Evolutionary conservation across 2,329 filamentous ascomycete genomes (phyloP), one percentile per base, ranked within the genome.

Genomic region (Apiospora rasikravindrae): DNA sequence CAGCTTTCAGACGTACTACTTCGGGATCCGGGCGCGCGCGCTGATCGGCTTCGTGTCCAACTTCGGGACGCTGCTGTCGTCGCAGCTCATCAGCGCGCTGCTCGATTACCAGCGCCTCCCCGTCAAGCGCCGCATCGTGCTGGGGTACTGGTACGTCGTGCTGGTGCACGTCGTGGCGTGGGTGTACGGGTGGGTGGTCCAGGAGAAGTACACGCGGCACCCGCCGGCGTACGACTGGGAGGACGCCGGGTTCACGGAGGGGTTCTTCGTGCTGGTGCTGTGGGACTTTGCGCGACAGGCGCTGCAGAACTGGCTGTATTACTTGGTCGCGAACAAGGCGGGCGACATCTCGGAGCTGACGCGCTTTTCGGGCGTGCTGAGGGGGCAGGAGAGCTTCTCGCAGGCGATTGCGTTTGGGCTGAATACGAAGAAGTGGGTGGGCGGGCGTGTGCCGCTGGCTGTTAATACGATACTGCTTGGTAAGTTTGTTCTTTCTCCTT

Each of bases 11-110:
- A 82, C 85, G 0, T 87, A 92, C 26, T 95, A 91, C 89, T 94
- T 94, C 77, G 88, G 86, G 1, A 92, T 94, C 1, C 87, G 93
- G 0, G 86, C 91, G 0, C 86, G 93, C 22, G 92, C 93, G 0
- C 82, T 95, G 1, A 92, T 90, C 0, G 93, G 92, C 0, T 92
- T 94, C 76, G 78, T 94, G 2, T 90, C 89, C 0, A 92, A 91
- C 6, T 87, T 94, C 19, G 86, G 92, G 4, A 91, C 92, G 0
- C 85, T 94, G 2, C 87, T 88, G 0, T 85, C 86, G 0, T 92
- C 92, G 2, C 93, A 94, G 72, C 49, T 93, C 80, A 82, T 73
- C 40, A 74, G 74, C 69, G 71, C 74, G 44, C 68, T 77, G 42
- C 73, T 78, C 2, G 73, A 78, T 69, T 76, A 74, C 70, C 74